phyloP scores from a whole-genome alignment of 2,329 filamentous ascomycete species.

The Fusarium succisae region DNA sequence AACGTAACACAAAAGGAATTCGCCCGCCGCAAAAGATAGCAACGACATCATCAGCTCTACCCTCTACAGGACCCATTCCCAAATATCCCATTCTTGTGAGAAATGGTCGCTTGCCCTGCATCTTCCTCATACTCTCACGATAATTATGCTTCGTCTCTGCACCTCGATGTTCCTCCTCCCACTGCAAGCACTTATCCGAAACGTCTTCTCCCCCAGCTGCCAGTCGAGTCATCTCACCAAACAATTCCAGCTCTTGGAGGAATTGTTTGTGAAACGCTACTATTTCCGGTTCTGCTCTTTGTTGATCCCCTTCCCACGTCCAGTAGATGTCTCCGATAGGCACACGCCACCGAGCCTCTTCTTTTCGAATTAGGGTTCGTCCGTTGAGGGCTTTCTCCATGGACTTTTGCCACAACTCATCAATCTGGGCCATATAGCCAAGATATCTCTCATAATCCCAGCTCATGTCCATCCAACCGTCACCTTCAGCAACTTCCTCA shows the following conservation, averaged over 20 bases:
- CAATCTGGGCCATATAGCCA: not conserved
- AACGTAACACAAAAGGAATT: not conserved
- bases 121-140: not conserved
- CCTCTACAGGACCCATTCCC: not conserved
- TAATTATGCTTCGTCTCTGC: not conserved
- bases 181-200: not conserved
- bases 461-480: not conserved
- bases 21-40: not conserved
- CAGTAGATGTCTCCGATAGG: not conserved
- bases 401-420: accelerated
- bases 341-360: not conserved
- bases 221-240: not conserved
- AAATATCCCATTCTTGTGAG: not conserved
- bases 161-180: not conserved
- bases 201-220: not conserved
- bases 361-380: not conserved
- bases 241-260: not conserved
- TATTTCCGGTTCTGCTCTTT: not conserved
- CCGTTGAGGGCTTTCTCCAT: not conserved
- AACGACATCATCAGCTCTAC: not conserved
- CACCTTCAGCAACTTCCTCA: not conserved
- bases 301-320: not conserved
- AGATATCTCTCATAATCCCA: not conserved
- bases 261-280: accelerated
- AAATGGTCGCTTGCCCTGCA: not conserved